Conservation (phyloP, 371 early-diverging fungal species). For the Apophysomyces variabilis region DNA sequence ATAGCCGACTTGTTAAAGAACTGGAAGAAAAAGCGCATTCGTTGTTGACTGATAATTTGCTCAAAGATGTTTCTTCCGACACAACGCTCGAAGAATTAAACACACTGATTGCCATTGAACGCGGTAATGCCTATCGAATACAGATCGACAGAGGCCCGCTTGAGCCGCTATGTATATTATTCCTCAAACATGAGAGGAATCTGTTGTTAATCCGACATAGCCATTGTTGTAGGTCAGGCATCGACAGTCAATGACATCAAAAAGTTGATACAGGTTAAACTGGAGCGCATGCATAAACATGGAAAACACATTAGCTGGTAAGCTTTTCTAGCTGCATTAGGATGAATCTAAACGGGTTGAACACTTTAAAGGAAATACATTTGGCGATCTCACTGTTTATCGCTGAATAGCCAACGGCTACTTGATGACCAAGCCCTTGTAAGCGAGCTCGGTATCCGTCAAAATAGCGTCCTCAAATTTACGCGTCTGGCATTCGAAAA, state of each 20-base stretch:
- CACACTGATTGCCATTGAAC: constrained; percentile 41
- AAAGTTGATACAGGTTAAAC: constrained; percentile 21
- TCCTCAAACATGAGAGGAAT: neutral
- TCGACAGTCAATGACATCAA: constrained; percentile 42
- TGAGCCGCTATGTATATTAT: constrained; percentile 33
- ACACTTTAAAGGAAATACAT: constrained; percentile 39
- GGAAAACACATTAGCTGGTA: constrained; percentile 36
- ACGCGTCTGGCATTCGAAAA: constrained; percentile 30
- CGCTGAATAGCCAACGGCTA: constrained; percentile 25
- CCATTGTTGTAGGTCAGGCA: constrained; percentile 39
- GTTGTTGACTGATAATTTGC: constrained; percentile 30
- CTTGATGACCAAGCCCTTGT: constrained; percentile 35
- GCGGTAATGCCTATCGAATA: constrained; percentile 42
- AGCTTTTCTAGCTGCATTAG: neutral
- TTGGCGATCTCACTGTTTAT: constrained; percentile 43
- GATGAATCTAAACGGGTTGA: neutral
- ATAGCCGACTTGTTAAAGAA: constrained; percentile 14
- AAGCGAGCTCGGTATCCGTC: constrained; percentile 43
- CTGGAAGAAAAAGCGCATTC: constrained; percentile 28
- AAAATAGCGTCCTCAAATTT: constrained; percentile 39
- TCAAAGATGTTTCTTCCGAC: constrained; percentile 22
- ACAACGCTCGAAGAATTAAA: constrained; percentile 35
- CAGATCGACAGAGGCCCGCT: constrained; percentile 35
- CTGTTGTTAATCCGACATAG: constrained; percentile 17
- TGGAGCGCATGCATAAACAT: constrained; percentile 22